phyloP scores from a whole-genome alignment of 345 rosid species.

The Atalantia buxifolia region DNA sequence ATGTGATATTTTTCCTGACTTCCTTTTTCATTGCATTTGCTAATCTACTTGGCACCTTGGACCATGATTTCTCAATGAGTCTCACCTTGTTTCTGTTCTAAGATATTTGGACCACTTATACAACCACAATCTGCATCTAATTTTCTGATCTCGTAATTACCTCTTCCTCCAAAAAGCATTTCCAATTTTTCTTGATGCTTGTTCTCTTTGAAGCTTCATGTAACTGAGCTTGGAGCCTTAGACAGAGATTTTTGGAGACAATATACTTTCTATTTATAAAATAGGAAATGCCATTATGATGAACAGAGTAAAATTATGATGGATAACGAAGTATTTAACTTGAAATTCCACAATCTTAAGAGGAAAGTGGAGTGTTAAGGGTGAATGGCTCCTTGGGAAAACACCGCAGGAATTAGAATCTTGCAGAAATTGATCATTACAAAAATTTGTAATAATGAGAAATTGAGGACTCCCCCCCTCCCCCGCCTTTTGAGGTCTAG shows the following conservation, averaged over 20 bases:
- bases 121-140: background rate
- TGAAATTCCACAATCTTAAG: background rate
- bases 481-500: background rate
- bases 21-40: background rate
- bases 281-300: background rate
- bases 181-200: background rate
- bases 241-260: background rate
- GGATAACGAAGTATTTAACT: background rate
- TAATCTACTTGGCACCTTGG: too few relatives aligned
- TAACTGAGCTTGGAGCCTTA: background rate
- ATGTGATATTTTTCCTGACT: background rate
- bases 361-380: background rate
- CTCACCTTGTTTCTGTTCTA: background rate
- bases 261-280: background rate
- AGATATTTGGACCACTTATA: background rate
- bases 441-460: background rate
- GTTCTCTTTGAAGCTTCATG: background rate
- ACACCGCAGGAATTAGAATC: background rate
- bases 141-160: too few relatives aligned
- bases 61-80: too few relatives aligned
- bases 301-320: background rate
- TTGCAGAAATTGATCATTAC: background rate
- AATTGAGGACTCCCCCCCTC: background rate
- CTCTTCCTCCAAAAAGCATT: too few relatives aligned
- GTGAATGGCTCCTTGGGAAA: background rate